A percentile compares a stretch with the other conserved stretches of the same genome.
These are phyloP conservation scores for Linum tenue DNA, from an alignment of 345 rosid genomes.

Conservation along the genomic window DNA sequence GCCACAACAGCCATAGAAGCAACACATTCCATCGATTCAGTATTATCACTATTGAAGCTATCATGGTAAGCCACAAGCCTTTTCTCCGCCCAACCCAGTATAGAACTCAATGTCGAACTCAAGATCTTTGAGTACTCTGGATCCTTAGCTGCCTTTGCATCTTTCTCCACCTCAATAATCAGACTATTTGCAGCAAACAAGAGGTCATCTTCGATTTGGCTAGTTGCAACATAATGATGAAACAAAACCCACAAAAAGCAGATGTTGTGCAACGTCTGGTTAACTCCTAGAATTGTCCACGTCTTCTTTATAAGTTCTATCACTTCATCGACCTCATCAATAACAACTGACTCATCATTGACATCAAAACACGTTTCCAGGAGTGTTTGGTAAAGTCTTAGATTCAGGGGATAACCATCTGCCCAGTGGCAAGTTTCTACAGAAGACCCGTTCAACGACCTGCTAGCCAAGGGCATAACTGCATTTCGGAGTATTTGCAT, in stretches of 20 bases:
- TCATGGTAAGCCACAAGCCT: slow-evolving; percentile 6
- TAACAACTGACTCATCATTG: slow-evolving; percentile 3
- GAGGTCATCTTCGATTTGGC: slow-evolving; percentile 9
- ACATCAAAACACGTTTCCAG: slow-evolving; percentile 9
- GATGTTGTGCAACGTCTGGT: slow-evolving; percentile 6
- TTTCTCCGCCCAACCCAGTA: slow-evolving; percentile 5
- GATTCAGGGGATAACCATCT: slow-evolving; percentile 7
- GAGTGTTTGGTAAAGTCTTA: slow-evolving; percentile 5
- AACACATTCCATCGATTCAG: slow-evolving; percentile 1
- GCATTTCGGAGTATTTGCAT: slow-evolving; percentile 8
- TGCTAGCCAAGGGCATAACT: slow-evolving; percentile 6
- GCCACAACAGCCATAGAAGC: slow-evolving; percentile 8
- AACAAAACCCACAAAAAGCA: slow-evolving; percentile 8
- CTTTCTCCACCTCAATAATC: slow-evolving; percentile 7
- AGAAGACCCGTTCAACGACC: slow-evolving; percentile 6
- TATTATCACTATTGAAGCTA: slow-evolving; percentile 9
- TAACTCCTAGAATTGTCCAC: slow-evolving; percentile 7
- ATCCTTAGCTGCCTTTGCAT: slow-evolving; percentile 8
- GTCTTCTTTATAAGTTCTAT: slow-evolving; percentile 8
- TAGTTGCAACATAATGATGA: slow-evolving; percentile 5
- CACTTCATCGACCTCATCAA: slow-evolving; percentile 9
- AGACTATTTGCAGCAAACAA: slow-evolving; percentile 8
- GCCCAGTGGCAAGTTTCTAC: slow-evolving; percentile 10
- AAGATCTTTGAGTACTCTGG: slow-evolving; percentile 5
- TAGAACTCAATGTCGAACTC: slow-evolving; percentile 6